Conservation (phyloP, 2,329 filamentous ascomycete genomes). For the Gaeumannomyces sp. region DNA sequence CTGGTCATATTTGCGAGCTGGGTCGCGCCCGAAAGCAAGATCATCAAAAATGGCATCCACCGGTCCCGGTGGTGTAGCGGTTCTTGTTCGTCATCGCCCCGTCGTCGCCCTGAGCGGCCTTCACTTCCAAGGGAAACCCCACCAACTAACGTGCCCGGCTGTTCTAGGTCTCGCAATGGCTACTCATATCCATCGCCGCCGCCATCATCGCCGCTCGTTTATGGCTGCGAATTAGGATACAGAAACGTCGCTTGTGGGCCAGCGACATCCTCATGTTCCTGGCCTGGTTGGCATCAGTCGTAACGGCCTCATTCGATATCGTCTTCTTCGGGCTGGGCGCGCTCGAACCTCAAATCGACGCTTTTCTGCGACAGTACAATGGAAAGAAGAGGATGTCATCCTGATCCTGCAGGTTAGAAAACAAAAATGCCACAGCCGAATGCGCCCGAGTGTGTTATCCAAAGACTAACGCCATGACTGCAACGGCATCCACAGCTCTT, state of each 20-base stretch:
- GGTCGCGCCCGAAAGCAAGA: background rate
- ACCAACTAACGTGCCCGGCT: background rate
- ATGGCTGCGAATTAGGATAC: background rate
- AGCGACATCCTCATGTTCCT: background rate
- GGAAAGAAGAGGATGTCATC: background rate
- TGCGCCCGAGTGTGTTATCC: background rate
- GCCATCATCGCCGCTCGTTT: background rate
- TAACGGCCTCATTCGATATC: background rate
- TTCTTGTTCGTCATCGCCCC: background rate
- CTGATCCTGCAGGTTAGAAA: background rate
- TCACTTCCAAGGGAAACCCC: background rate
- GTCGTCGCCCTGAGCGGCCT: background rate
- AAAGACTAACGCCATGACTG: background rate
- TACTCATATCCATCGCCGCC: background rate
- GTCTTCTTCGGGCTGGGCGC: background rate
- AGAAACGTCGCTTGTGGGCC: background rate
- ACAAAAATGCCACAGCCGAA: too few species aligned
- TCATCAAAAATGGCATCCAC: background rate
- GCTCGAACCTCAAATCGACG: background rate
- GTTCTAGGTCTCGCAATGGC: background rate
- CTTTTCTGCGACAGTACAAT: background rate
- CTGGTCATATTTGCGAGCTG: background rate
- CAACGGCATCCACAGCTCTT: background rate
- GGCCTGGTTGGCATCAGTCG: background rate
- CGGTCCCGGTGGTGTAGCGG: background rate